phyloP scores from a whole-genome alignment of 331 rosid species.

The Quercus phellos region DNA sequence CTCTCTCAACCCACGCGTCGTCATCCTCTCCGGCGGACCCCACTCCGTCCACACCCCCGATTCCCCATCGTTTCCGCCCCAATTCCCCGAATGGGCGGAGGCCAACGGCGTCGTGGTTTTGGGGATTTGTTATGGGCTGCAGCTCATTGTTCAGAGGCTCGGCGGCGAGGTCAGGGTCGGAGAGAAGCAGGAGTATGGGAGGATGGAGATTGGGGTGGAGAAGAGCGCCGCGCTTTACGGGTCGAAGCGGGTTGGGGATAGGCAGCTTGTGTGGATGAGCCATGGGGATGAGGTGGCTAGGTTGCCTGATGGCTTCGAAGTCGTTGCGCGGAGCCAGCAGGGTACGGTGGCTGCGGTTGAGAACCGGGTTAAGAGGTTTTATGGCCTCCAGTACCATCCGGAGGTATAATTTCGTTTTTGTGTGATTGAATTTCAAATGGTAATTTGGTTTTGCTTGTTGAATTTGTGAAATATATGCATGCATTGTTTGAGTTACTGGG shows the following conservation, averaged over 20 bases:
- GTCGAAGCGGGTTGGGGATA: conserved; percentile 38
- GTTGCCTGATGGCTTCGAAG: conserved; percentile 68
- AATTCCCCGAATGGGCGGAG: conserved; percentile 72
- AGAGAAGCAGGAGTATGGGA: conserved; percentile 78
- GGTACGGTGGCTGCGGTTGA: conserved; percentile 76
- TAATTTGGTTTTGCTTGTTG: no score
- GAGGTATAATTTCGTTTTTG: conserved; percentile 45
- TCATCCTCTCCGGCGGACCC: conserved; percentile 94
- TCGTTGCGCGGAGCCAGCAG: conserved; percentile 73
- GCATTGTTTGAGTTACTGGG: background rate
- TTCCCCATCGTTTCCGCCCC: conserved; percentile 71
- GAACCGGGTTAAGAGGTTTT: conserved; percentile 50
- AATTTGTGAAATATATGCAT: background rate
- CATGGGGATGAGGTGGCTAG: conserved; percentile 80
- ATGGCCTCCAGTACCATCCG: conserved; percentile 91
- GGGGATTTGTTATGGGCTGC: conserved; percentile 92
- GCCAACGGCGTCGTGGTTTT: conserved; percentile 56
- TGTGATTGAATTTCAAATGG: background rate
- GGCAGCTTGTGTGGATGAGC: conserved; percentile 87
- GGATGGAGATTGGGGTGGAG: conserved; percentile 72
- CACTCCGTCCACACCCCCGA: conserved; percentile 82
- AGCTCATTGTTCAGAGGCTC: conserved; percentile 74
- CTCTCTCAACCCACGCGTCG: conserved; percentile 61
- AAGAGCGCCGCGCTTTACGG: conserved; percentile 40
- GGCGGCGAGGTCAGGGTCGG: conserved; percentile 78